Evolutionary conservation across 2,329 filamentous ascomycete genomes (phyloP).

Genomic region (Microcyclospora tardicrescens): DNA sequence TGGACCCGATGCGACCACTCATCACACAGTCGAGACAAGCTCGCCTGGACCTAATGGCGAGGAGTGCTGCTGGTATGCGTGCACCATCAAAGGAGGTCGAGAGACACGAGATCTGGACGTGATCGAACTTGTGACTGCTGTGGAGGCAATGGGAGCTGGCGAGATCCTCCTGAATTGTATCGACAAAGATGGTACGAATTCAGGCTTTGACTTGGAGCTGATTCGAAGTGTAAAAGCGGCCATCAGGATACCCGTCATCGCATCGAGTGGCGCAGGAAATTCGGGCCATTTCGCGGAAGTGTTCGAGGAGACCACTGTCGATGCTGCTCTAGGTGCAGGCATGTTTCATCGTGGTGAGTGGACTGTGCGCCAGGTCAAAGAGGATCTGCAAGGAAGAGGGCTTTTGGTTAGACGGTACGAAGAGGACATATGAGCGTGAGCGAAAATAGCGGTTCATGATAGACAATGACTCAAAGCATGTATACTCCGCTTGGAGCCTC

Average conservation of each 20-base stretch:
- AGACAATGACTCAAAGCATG: background rate
- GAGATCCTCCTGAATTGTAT: conserved; percentile 97
- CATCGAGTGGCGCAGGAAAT: conserved; percentile 79
- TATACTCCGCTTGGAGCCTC: no score
- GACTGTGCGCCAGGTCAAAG: conserved; percentile 87
- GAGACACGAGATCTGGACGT: conserved; percentile 93
- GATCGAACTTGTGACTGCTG: conserved; percentile 70
- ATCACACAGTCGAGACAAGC: conserved; percentile 61
- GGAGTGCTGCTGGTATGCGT: conserved; percentile 87
- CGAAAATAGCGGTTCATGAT: background rate
- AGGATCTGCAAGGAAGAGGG: conserved; percentile 57
- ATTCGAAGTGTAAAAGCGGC: conserved; percentile 78
- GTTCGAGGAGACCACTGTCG: conserved; percentile 70
- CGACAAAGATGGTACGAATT: conserved; percentile 89
- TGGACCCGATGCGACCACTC: conserved; percentile 53
- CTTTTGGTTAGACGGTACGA: conserved; percentile 73
- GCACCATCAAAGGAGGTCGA: conserved; percentile 88
- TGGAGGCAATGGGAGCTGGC: conserved; percentile 89
- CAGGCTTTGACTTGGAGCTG: conserved; percentile 86
- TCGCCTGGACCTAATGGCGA: conserved; percentile 64
- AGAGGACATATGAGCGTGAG: conserved; percentile 27
- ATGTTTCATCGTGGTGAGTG: conserved; percentile 98
- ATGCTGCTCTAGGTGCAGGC: conserved; percentile 86
- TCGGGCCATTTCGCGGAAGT: conserved; percentile 84
- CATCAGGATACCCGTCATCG: conserved; percentile 86